Conservation (phyloP, 768 basidiomycete genomes). For the Tulasnella calospora region DNA sequence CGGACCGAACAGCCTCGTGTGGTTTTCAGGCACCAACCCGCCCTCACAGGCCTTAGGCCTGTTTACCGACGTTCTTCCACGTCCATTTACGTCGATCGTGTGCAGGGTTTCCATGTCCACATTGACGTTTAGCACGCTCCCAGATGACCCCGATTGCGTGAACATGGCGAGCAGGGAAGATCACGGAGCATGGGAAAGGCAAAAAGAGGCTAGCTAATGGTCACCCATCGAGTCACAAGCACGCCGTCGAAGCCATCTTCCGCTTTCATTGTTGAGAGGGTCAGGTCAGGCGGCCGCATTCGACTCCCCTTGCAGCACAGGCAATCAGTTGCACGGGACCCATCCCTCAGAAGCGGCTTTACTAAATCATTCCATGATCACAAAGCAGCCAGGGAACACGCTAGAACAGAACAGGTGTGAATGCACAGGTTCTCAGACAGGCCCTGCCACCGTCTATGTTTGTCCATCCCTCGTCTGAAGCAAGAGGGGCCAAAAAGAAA, state of each 20-base stretch:
- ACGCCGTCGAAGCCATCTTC: background rate
- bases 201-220: slow-evolving; percentile 3
- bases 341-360: background rate
- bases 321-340: slow-evolving; percentile 11
- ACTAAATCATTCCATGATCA: background rate
- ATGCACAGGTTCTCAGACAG: background rate
- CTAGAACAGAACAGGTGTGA: background rate
- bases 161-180: background rate
- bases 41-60: slow-evolving; percentile 4
- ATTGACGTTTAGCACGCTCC: background rate
- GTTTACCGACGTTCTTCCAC: slow-evolving; percentile 1
- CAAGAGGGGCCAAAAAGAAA: background rate
- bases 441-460: background rate
- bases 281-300: slow-evolving; percentile 3
- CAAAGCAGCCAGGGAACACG: background rate
- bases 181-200: background rate
- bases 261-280: background rate
- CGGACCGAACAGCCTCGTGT: slow-evolving; percentile 1
- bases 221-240: background rate
- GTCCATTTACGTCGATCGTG: background rate
- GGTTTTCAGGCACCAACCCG: background rate
- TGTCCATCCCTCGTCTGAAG: background rate
- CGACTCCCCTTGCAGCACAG: background rate
- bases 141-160: background rate
- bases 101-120: background rate